Conservation (phyloP, 495 filamentous ascomycete genomes). For the Bacidia gigantensis region DNA sequence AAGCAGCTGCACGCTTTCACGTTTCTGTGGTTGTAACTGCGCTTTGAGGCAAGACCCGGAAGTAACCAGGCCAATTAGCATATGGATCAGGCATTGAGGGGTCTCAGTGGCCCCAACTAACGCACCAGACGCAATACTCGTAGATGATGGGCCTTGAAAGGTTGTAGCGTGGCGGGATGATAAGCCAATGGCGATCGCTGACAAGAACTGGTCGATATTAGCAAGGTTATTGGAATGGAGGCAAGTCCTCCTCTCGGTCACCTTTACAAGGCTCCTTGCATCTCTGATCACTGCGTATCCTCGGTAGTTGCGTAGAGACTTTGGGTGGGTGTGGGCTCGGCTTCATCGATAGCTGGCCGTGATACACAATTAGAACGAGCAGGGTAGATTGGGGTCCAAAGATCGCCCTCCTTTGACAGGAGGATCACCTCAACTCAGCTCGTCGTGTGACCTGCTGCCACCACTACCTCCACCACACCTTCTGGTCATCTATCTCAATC, state of each 20-base stretch:
- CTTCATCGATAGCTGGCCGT: too few species aligned
- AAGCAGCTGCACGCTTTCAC: not conserved
- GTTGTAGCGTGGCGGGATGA: not conserved
- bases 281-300: too few species aligned
- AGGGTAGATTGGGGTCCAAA: not conserved
- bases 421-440: not conserved
- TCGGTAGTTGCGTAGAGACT: too few species aligned
- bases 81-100: not conserved
- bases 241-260: too few species aligned
- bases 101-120: not conserved
- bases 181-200: not conserved
- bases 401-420: not conserved
- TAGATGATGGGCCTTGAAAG: too few species aligned
- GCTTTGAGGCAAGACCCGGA: not conserved
- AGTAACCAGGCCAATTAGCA: conserved; percentile 1
- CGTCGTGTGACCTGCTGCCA: not conserved
- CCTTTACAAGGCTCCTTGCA: too few species aligned
- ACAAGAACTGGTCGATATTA: not conserved
- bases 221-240: not conserved
- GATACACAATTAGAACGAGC: not conserved
- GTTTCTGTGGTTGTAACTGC: not conserved
- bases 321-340: not conserved
- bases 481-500: too few species aligned
- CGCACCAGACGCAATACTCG: not conserved
- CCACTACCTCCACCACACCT: too few species aligned